Percentiles rank a stretch among this genome's conserved stretches.
phyloP scores from a whole-genome alignment of 2,329 filamentous ascomycete species.

The Claviceps humidiphila region DNA sequence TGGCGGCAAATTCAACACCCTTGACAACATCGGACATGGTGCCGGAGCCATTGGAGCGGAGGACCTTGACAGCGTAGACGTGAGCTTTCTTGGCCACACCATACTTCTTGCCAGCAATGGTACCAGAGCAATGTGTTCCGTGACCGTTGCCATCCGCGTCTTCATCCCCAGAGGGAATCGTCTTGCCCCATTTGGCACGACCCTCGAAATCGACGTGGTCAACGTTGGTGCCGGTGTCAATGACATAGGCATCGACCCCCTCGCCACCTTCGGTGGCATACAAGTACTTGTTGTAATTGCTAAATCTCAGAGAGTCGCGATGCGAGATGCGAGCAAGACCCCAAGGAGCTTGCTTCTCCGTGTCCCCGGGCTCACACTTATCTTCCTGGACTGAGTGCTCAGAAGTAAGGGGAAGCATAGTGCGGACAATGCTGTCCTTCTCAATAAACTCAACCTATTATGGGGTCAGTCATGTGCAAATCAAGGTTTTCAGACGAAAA shows the following conservation, averaged over 20 bases:
- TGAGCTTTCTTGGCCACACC: constrained; percentile 99
- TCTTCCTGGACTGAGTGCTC: constrained; percentile 24
- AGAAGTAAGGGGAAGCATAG: constrained; percentile 41
- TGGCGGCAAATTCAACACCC: constrained; percentile 90
- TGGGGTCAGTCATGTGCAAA: background rate
- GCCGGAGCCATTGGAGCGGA: constrained; percentile 91
- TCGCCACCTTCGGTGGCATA: constrained; percentile 83
- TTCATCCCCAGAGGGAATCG: constrained; percentile 70
- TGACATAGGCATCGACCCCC: constrained; percentile 96
- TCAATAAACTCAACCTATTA: constrained; percentile 88
- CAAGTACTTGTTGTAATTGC: constrained; percentile 96
- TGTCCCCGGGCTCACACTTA: constrained; percentile 36
- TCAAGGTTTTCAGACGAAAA: background rate
- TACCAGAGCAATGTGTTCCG: constrained; percentile 98
- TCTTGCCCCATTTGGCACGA: constrained; percentile 93
- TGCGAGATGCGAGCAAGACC: constrained; percentile 97
- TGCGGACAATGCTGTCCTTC: constrained; percentile 84
- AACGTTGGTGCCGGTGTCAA: constrained; percentile 91
- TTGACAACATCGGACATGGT: constrained; percentile 98
- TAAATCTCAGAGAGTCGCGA: constrained; percentile 73
- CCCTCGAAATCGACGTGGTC: constrained; percentile 96
- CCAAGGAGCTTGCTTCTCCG: constrained; percentile 95
- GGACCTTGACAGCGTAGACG: constrained; percentile 94
- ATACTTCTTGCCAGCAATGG: constrained; percentile 95
- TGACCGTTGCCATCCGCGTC: constrained; percentile 95